A percentile compares a stretch with the other conserved stretches of the same genome.
These are phyloP conservation scores for Aspergillus pseudoviridinutans DNA, from an alignment of 2,329 filamentous ascomycete genomes.

Conservation along the genomic window DNA sequence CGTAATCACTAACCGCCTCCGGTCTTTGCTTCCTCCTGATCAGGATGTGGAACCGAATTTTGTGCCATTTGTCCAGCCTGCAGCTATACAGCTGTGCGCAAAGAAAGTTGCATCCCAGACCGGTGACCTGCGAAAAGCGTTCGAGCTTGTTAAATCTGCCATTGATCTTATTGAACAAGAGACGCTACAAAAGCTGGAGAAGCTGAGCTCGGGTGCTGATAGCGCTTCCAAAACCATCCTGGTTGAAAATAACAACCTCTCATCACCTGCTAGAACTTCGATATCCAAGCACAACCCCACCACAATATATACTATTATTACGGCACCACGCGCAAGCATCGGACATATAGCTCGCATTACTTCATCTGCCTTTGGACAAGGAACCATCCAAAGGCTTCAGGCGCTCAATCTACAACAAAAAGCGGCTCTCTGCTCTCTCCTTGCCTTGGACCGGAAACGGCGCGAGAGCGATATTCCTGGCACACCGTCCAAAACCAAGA, in stretches of 20 bases:
- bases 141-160: conserved; percentile 86
- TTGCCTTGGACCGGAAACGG: conserved; percentile 75
- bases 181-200: conserved; percentile 68
- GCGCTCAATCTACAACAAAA: conserved; percentile 94
- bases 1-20: conserved; percentile 80
- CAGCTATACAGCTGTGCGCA: conserved; percentile 87
- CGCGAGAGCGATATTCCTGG: conserved; percentile 40
- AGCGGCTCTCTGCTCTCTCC: conserved; percentile 82
- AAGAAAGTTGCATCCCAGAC: conserved; percentile 94
- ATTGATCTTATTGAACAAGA: conserved; percentile 87
- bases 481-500: conserved; percentile 58
- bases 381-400: conserved; percentile 76
- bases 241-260: conserved; percentile 74
- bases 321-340: conserved; percentile 83
- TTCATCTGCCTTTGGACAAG: conserved; percentile 83
- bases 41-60: conserved; percentile 50
- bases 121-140: conserved; percentile 89
- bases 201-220: conserved; percentile 50
- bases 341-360: conserved; percentile 90
- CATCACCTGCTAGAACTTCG: conserved; percentile 44
- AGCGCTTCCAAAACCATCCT: conserved; percentile 73
- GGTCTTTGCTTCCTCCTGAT: conserved; percentile 59
- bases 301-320: conserved; percentile 64
- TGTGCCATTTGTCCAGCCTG: conserved; percentile 87
- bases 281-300: conserved; percentile 38